Conservation (phyloP, 768 basidiomycete species). For the Pleurotus salmoneostramineus region DNA sequence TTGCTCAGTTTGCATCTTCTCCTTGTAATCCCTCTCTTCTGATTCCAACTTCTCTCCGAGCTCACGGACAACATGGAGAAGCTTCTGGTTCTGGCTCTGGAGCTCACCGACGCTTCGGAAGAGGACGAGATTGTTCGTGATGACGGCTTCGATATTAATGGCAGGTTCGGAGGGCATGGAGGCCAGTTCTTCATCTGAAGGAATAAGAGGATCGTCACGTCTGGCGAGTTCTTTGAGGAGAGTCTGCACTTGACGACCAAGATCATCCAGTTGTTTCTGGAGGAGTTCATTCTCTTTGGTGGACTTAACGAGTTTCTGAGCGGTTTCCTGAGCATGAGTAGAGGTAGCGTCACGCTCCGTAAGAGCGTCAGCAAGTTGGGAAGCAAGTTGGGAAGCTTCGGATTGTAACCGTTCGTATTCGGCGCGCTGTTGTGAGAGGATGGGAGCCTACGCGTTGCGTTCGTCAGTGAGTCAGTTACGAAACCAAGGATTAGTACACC, state of each 20-base stretch:
- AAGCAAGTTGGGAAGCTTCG: conserved; percentile 77
- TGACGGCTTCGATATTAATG: conserved; percentile 69
- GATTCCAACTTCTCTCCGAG: conserved; percentile 83
- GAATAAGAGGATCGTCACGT: conserved; percentile 80
- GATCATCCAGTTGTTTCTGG: conserved; percentile 74
- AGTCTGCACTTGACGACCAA: conserved; percentile 79
- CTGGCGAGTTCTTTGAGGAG: conserved; percentile 78
- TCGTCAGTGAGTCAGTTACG: not conserved
- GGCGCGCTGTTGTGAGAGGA: conserved; percentile 82
- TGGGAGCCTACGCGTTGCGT: conserved; percentile 64
- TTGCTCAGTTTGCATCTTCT: conserved; percentile 68
- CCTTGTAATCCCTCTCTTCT: conserved; percentile 75
- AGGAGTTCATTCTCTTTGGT: conserved; percentile 63
- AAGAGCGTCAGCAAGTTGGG: conserved; percentile 73
- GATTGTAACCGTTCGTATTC: conserved; percentile 84
- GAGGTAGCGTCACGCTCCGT: conserved; percentile 69
- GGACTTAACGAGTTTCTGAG: conserved; percentile 58
- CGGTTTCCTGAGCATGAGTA: conserved; percentile 49
- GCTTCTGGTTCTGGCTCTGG: conserved; percentile 90
- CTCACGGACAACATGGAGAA: conserved; percentile 79
- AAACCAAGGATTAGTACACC: conserved; percentile 21
- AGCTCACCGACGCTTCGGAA: conserved; percentile 77
- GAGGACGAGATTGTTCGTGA: conserved; percentile 84
- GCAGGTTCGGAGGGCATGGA: conserved; percentile 33
- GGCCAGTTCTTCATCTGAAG: conserved; percentile 61